phyloP scores from a whole-genome alignment of 495 filamentous ascomycete species.

The Glutinoglossum americanum region DNA sequence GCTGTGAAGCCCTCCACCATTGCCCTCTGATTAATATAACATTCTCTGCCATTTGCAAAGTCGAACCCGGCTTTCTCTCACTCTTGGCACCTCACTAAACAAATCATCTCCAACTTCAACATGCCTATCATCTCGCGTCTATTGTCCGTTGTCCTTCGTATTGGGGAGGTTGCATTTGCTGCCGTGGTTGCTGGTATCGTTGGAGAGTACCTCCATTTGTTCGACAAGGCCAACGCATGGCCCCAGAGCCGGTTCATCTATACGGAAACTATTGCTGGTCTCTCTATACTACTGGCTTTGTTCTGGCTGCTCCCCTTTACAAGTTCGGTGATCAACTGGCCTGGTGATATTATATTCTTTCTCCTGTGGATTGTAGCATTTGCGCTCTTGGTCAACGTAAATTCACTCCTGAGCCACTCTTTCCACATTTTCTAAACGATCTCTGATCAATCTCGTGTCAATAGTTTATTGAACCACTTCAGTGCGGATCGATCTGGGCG shows the following conservation, averaged over 20 bases:
- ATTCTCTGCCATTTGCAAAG: too few relatives aligned
- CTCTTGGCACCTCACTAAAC: not conserved
- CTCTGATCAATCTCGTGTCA: not conserved
- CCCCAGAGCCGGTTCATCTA: constrained; percentile 33
- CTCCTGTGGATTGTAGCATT: constrained; percentile 43
- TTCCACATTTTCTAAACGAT: not conserved
- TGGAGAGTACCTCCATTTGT: constrained; percentile 27
- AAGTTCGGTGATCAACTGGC: constrained; percentile 16
- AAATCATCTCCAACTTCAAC: constrained; percentile 9
- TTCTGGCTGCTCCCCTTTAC: constrained; percentile 35
- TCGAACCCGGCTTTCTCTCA: too few relatives aligned
- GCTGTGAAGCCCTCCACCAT: too few relatives aligned
- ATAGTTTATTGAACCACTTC: constrained; percentile 20
- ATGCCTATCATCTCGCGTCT: constrained; percentile 21
- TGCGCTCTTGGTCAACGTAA: constrained; percentile 34
- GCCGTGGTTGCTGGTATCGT: constrained; percentile 33
- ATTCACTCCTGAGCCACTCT: not conserved
- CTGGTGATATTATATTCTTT: constrained; percentile 31
- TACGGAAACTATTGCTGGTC: constrained; percentile 32
- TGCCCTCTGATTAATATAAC: too few relatives aligned
- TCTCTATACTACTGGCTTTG: constrained; percentile 29
- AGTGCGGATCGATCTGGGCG: constrained; percentile 33
- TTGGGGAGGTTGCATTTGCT: constrained; percentile 20
- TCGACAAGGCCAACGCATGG: constrained; percentile 17
- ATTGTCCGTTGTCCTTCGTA: constrained; percentile 25